phyloP scores from a whole-genome alignment of 352 stramenopile genomes.

The Globisporangium solare region DNA sequence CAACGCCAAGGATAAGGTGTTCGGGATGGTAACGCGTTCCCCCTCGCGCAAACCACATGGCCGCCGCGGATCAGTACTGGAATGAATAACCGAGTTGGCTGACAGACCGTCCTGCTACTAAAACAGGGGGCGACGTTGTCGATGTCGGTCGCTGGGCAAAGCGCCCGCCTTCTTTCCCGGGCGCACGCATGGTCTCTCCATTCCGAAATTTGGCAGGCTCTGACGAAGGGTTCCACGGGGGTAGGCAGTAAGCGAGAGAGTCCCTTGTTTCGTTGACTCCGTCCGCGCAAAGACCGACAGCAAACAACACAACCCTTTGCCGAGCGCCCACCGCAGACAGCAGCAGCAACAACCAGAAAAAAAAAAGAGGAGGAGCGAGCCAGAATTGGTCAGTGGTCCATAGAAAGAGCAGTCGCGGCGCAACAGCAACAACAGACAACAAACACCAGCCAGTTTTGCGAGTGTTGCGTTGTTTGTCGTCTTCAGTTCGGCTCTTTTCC shows the following conservation, averaged over 20 bases:
- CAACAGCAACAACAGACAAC: slow-evolving; percentile 5
- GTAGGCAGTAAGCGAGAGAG: background rate
- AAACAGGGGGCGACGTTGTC: background rate
- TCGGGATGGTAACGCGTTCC: slow-evolving; percentile 11
- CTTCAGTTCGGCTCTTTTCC: slow-evolving; percentile 9
- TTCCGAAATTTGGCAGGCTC: slow-evolving; percentile 7
- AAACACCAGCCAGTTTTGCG: background rate
- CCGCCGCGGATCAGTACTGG: background rate
- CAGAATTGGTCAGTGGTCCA: slow-evolving; percentile 9
- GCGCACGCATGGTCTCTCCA: slow-evolving; percentile 4
- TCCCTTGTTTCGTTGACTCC: background rate
- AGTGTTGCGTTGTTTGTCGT: background rate
- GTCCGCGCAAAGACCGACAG: background rate
- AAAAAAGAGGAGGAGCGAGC: slow-evolving; percentile 6
- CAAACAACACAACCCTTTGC: background rate
- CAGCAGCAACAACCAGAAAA: background rate
- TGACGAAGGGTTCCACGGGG: background rate
- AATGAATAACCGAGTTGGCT: too few species aligned
- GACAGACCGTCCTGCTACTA: too few species aligned
- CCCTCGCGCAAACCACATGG: slow-evolving; percentile 10
- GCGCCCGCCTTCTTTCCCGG: background rate
- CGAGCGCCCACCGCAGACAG: background rate
- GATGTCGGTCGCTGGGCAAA: background rate
- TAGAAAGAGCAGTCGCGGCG: slow-evolving; percentile 1
- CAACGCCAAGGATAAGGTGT: slow-evolving; percentile 14